Conservation (phyloP, 169 alveolate species). For the Amoebophrya sp. region DNA sequence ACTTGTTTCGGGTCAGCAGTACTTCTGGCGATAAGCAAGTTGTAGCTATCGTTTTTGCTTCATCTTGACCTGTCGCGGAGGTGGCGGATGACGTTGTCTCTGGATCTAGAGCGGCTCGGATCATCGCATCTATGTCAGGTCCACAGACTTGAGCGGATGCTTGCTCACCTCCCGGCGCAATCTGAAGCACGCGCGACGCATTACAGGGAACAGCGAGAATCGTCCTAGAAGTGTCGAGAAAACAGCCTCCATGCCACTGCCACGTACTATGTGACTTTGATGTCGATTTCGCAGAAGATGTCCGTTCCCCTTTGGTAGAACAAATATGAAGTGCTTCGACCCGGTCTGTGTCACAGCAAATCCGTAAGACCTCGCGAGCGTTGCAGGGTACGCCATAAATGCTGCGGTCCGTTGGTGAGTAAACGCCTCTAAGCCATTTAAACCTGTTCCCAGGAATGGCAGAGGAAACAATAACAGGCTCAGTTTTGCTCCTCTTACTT, state of each 20-base stretch:
- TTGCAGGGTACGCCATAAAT: not conserved
- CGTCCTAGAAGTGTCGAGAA: not conserved
- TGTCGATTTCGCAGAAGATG: not conserved
- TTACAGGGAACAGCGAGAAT: not conserved
- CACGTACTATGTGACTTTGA: not conserved
- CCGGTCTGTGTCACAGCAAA: not conserved
- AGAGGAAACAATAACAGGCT: not conserved
- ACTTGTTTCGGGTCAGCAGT: not conserved
- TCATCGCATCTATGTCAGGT: not conserved
- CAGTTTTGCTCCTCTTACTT: no score
- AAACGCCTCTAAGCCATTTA: not conserved
- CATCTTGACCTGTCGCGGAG: not conserved
- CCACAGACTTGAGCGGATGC: not conserved
- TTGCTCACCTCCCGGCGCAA: not conserved
- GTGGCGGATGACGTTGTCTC: not conserved
- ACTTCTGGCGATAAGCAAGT: not conserved
- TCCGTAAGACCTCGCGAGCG: not conserved
- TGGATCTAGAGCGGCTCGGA: not conserved
- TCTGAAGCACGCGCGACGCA: not conserved
- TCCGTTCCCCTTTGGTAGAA: not conserved
- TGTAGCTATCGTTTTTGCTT: not conserved
- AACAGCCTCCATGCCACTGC: not conserved
- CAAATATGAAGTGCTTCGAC: not conserved
- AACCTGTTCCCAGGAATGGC: conserved; percentile 19
- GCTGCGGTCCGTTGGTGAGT: not conserved